Conservation (phyloP, 352 stramenopile species). For the Phytophthora pseudosyringae region DNA sequence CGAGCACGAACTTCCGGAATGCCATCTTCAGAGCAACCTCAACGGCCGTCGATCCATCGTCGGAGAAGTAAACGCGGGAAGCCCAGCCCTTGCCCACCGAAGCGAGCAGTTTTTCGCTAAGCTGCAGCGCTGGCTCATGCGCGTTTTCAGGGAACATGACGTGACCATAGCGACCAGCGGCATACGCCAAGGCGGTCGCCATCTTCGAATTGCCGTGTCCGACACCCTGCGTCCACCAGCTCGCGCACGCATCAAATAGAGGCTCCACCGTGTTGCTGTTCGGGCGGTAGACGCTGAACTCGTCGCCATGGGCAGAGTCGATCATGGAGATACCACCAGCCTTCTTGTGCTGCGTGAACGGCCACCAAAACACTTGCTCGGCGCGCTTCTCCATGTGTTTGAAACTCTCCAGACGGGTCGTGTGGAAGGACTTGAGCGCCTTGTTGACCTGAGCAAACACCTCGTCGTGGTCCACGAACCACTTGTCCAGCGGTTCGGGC, state of each 20-base stretch:
- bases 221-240: slow-evolving; percentile 94
- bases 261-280: slow-evolving; percentile 63
- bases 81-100: slow-evolving; percentile 87
- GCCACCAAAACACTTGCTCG: slow-evolving; percentile 92
- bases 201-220: slow-evolving; percentile 91
- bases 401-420: slow-evolving; percentile 57
- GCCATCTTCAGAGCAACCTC: slow-evolving; percentile 94
- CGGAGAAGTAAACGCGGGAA: slow-evolving; percentile 91
- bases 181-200: slow-evolving; percentile 87
- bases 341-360: slow-evolving; percentile 93
- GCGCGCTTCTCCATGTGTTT: slow-evolving; percentile 62
- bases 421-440: slow-evolving; percentile 62
- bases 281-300: slow-evolving; percentile 71
- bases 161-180: slow-evolving; percentile 91
- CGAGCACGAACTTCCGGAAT: slow-evolving; percentile 83
- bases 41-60: slow-evolving; percentile 91
- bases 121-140: slow-evolving; percentile 83
- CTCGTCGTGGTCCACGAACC: slow-evolving; percentile 58
- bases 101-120: slow-evolving; percentile 79
- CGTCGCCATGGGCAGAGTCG: slow-evolving; percentile 90
- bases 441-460: slow-evolving; percentile 63
- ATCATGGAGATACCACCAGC: slow-evolving; percentile 84
- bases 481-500: slow-evolving; percentile 74
- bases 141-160: slow-evolving; percentile 93
- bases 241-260: slow-evolving; percentile 91